phyloP scores from a whole-genome alignment of 257 asterid species.

The Penstemon barbatus region DNA sequence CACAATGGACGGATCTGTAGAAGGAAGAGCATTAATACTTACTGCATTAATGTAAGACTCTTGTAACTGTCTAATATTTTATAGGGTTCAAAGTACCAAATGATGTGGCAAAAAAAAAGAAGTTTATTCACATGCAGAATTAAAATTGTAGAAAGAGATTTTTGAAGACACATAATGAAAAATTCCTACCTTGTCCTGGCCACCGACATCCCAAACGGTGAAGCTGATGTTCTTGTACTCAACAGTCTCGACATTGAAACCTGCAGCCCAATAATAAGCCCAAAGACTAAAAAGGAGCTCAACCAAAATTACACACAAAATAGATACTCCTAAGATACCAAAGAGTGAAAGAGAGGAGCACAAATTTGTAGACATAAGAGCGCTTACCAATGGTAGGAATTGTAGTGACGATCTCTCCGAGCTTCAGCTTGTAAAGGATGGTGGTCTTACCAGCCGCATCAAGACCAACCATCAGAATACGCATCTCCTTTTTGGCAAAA shows the following conservation, averaged over 20 bases:
- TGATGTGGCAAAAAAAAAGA: background rate
- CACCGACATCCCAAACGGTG: conserved; percentile 75
- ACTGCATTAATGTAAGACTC: background rate
- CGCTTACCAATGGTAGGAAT: conserved; percentile 59
- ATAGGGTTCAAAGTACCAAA: background rate
- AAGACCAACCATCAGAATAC: conserved; percentile 66
- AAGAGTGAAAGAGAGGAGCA: background rate
- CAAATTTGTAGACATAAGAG: conserved; percentile 23
- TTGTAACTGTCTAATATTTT: background rate
- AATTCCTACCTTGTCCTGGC: conserved; percentile 59
- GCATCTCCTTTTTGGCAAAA: conserved; percentile 73
- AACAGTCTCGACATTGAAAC: conserved; percentile 67
- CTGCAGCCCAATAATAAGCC: conserved; percentile 5
- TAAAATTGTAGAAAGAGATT: background rate
- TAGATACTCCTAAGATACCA: background rate
- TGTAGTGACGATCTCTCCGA: conserved; percentile 65
- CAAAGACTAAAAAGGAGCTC: background rate
- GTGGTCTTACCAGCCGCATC: conserved; percentile 74
- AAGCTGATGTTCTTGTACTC: conserved; percentile 74
- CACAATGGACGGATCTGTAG: conserved; percentile 90
- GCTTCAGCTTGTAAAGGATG: conserved; percentile 67
- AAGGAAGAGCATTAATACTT: conserved; percentile 7
- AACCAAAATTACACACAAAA: conserved; percentile 22
- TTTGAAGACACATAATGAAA: background rate
- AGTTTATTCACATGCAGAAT: background rate